Conservation (phyloP, 2,329 filamentous ascomycete genomes). For the Aspergillus quadrilineatus region DNA sequence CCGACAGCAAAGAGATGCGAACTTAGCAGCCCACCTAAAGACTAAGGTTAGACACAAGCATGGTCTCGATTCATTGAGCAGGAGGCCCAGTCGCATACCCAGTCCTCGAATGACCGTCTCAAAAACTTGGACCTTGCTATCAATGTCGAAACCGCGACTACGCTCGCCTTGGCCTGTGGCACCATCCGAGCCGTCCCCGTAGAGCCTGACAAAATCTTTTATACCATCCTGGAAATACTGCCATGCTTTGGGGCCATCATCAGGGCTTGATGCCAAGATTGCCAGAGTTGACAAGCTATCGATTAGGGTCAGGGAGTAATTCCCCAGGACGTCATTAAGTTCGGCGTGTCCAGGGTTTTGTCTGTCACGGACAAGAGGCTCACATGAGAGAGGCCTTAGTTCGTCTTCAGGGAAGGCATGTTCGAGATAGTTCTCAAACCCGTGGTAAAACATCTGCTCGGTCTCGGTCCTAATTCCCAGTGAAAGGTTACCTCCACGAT, state of each 20-base stretch:
- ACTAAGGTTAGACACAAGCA: slow-evolving; percentile 9
- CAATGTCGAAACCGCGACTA: slow-evolving; percentile 82
- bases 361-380: slow-evolving; percentile 78
- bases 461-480: slow-evolving; percentile 42
- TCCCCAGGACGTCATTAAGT: slow-evolving; percentile 92
- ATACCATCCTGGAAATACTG: slow-evolving; percentile 78
- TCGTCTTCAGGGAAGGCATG: slow-evolving; percentile 96
- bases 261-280: slow-evolving; percentile 71
- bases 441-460: slow-evolving; percentile 88
- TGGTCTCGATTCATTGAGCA: not conserved
- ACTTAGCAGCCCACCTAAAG: slow-evolving; percentile 74
- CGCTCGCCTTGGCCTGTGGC: slow-evolving; percentile 68
- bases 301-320: slow-evolving; percentile 93
- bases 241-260: slow-evolving; percentile 62
- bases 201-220: slow-evolving; percentile 71
- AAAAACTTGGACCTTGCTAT: slow-evolving; percentile 98
- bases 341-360: slow-evolving; percentile 77
- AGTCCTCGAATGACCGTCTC: slow-evolving; percentile 91
- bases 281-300: slow-evolving; percentile 93
- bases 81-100: slow-evolving; percentile 27
- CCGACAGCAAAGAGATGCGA: slow-evolving; percentile 91
- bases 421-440: slow-evolving; percentile 90
- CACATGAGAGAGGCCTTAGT: slow-evolving; percentile 82
- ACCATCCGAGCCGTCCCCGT: slow-evolving; percentile 77
- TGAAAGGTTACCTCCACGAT: not conserved